Conservation (phyloP, 1,284 basidiomycete genomes). For the Marasmius oreades region DNA sequence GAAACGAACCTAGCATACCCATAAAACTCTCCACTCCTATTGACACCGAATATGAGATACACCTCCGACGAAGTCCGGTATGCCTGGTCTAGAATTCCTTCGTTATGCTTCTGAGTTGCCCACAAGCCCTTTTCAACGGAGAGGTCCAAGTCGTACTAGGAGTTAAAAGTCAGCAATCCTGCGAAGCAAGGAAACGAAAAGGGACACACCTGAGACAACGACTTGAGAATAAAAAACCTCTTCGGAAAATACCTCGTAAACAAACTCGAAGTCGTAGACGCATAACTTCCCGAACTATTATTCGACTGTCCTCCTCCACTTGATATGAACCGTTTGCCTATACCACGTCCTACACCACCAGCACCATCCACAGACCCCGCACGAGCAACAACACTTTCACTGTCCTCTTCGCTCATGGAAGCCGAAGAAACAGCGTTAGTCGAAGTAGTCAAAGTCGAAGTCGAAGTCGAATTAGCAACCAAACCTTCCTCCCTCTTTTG, state of each 20-base stretch:
- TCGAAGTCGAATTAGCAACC: conserved; percentile 28
- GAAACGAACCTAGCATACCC: conserved; percentile 77
- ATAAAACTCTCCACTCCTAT: conserved; percentile 88
- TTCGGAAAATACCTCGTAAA: conserved; percentile 75
- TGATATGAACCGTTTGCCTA: conserved; percentile 2
- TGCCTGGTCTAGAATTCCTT: conserved; percentile 85
- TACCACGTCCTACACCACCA: conserved; percentile 23
- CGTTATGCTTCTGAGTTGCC: conserved; percentile 95
- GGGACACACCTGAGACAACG: conserved; percentile 62
- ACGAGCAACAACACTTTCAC: neutral
- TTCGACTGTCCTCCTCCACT: conserved; percentile 42
- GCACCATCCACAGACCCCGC: neutral
- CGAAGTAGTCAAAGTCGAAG: conserved; percentile 23
- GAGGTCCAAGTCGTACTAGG: conserved; percentile 79
- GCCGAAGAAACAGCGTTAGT: conserved; percentile 28
- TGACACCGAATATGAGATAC: conserved; percentile 87
- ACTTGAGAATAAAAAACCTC: conserved; percentile 93
- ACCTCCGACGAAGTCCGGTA: conserved; percentile 86
- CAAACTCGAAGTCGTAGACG: conserved; percentile 74
- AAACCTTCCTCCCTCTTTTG: too few relatives aligned
- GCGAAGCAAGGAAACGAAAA: conserved; percentile 1
- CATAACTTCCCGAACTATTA: conserved; percentile 62
- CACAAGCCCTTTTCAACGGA: conserved; percentile 83
- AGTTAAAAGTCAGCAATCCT: neutral
- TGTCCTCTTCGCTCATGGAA: conserved; percentile 38